These are phyloP conservation scores for Peniophora sp. DNA, from an alignment of 1,284 basidiomycete genomes.

Conservation along the genomic window DNA sequence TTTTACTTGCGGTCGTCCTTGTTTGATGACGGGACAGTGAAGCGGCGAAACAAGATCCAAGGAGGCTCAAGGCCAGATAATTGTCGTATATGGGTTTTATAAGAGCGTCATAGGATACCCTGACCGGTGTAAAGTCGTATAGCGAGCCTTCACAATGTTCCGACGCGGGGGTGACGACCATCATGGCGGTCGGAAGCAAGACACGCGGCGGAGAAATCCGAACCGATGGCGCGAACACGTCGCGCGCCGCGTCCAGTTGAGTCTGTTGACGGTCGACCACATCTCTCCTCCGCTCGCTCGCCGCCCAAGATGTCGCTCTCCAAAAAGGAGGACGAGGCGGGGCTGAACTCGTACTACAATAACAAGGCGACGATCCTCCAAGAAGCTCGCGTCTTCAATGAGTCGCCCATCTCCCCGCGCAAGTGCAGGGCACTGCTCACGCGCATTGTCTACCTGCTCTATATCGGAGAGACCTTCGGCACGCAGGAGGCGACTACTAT, in stretches of 20 bases:
- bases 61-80: too few relatives aligned
- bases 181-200: background rate
- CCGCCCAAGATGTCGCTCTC: slow-evolving; percentile 63
- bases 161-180: background rate
- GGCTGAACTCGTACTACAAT: slow-evolving; percentile 81
- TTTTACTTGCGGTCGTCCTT: too few relatives aligned
- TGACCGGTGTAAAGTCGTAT: background rate
- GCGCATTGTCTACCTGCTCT: slow-evolving; percentile 93
- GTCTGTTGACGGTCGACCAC: slow-evolving; percentile 8
- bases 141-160: background rate
- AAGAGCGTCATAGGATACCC: background rate
- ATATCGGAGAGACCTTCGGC: slow-evolving; percentile 92
- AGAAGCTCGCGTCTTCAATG: slow-evolving; percentile 98
- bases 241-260: slow-evolving; percentile 8
- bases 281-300: slow-evolving; percentile 5
- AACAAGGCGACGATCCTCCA: slow-evolving; percentile 96
- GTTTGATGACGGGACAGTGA: too few relatives aligned
- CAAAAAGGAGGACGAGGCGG: slow-evolving; percentile 91
- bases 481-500: slow-evolving; percentile 96
- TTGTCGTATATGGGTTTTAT: background rate
- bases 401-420: slow-evolving; percentile 93
- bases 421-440: slow-evolving; percentile 97
- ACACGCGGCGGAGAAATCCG: background rate
- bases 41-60: too few relatives aligned
- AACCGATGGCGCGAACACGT: slow-evolving; percentile 5